Base-by-base conservation (phyloP, 2,329 filamentous ascomycete genomes). In the Fusarium sp. region DNA sequence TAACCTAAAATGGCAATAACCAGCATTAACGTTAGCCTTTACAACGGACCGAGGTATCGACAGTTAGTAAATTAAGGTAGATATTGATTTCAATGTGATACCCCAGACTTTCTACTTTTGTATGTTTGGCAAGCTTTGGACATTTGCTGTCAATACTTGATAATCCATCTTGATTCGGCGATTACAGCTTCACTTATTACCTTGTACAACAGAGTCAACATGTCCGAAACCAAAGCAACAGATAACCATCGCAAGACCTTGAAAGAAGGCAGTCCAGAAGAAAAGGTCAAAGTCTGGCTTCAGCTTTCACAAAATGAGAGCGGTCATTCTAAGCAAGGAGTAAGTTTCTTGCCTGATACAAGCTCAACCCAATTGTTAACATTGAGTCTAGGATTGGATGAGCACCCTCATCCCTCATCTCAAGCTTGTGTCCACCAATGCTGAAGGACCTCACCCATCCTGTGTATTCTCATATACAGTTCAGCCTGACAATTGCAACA, bases 401-500 rank as follows among this genome's bases (percentile, higher is more conserved):
- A 66, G 76, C 41, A 58, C 73, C 15, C 80, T 88, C 54, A 58
- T 83, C 40, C 84, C 83, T 6, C 71, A 82, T 61, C 71, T 88
- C 32, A 73, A 75, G 20, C 73, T 88, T 9, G 73, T 75, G 11
- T 77, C 65, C 54, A 81, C 65, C 82, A 79, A 44, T 18, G 78
- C 32, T 41, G 73, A 27, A 60, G 73, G 40, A 77, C 83, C 41
- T 80, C 83, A 73, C 82, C 85, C 38, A 64, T 76, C 55, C 73
- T 83, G 71, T 55, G 82, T 79, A 35, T 87, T 89, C 77, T 74
- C 80, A 64, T 87, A 85, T 78, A 85, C 81, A 5, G 84, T 88
- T 30, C 83, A 85, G 60, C 78, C 81, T 0, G 72, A 81, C 6
- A 86, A 91, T 80, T 85, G 83, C 78, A 91, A 91, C 78, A 80